Evolutionary conservation across 768 basidiomycete species (phyloP).

Genomic region (Trametes cubensis): DNA sequence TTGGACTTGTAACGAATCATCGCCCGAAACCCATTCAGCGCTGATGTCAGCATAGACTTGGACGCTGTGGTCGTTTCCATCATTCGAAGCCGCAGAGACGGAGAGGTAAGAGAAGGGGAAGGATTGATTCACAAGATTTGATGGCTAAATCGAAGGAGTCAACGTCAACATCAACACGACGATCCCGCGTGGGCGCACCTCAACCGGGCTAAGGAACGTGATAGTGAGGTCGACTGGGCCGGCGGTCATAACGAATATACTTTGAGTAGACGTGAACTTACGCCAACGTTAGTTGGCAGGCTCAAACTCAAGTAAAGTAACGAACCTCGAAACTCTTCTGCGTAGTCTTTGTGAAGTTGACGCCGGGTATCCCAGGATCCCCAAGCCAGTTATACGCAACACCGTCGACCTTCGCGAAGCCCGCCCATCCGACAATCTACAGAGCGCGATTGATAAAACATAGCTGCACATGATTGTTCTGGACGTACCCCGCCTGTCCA

Average conservation of each 20-base stretch:
- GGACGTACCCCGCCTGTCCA: slow-evolving; percentile 55
- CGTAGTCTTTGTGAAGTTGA: slow-evolving; percentile 41
- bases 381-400: slow-evolving; percentile 56
- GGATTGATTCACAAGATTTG: slow-evolving; percentile 64
- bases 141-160: slow-evolving; percentile 46
- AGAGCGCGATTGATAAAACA: neutral
- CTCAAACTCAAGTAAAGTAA: slow-evolving; percentile 30
- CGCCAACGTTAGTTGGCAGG: too few relatives aligned
- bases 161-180: too few relatives aligned
- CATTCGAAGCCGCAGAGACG: slow-evolving; percentile 35
- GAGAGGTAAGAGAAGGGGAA: slow-evolving; percentile 50
- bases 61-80: slow-evolving; percentile 37
- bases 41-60: slow-evolving; percentile 44
- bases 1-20: slow-evolving; percentile 46
- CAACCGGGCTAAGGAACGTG: slow-evolving; percentile 66
- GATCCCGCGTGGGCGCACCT: too few relatives aligned
- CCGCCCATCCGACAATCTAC: slow-evolving; percentile 61
- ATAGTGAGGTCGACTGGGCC: slow-evolving; percentile 42
- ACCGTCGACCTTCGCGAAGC: slow-evolving; percentile 59
- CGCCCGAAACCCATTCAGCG: slow-evolving; percentile 38
- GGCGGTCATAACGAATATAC: slow-evolving; percentile 9
- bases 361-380: slow-evolving; percentile 16
- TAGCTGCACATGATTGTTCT: neutral
- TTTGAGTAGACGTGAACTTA: slow-evolving; percentile 14
- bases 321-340: slow-evolving; percentile 54